Evolutionary conservation across 352 stramenopile species (phyloP).

Genomic region (Elongisporangium undulatum): DNA sequence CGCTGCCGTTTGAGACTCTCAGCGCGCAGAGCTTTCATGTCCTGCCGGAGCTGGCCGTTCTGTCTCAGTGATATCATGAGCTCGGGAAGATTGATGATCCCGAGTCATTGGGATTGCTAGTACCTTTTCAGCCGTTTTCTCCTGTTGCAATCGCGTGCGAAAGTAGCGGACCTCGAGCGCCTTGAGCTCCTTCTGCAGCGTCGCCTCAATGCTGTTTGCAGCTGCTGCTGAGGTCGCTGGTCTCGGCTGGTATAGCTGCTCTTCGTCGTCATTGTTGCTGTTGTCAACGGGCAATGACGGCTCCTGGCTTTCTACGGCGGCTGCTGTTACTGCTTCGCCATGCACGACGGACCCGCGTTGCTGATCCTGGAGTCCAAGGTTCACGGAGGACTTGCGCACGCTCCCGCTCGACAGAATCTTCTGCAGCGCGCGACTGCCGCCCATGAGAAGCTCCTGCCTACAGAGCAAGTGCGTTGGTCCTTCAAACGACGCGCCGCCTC

Average conservation of each 20-base stretch:
- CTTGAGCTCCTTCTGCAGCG: conserved; percentile 67
- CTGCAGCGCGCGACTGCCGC: not conserved
- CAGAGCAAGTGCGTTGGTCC: not conserved
- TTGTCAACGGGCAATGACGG: not conserved
- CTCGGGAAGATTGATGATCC: not conserved
- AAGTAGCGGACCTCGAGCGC: conserved; percentile 75
- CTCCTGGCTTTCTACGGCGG: not conserved
- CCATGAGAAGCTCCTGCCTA: not conserved
- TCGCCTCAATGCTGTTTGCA: conserved; percentile 10
- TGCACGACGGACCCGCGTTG: not conserved
- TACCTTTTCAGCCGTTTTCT: conserved; percentile 68
- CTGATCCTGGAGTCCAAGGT: not conserved
- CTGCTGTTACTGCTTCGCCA: not conserved
- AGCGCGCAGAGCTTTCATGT: conserved; percentile 35
- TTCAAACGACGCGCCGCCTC: not conserved
- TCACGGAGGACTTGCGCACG: not conserved
- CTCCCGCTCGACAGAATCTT: not conserved
- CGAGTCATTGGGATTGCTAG: no score
- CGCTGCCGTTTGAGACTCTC: conserved; percentile 43
- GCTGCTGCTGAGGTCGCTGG: not conserved
- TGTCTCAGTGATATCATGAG: conserved; percentile 6
- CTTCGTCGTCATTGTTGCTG: conserved; percentile 21
- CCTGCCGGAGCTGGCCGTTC: conserved; percentile 51
- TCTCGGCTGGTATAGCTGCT: conserved; percentile 7
- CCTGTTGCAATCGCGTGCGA: conserved; percentile 60